These are phyloP conservation scores for Didymella exigua DNA, from an alignment of 2,329 filamentous ascomycete genomes.

Conservation along the genomic window DNA sequence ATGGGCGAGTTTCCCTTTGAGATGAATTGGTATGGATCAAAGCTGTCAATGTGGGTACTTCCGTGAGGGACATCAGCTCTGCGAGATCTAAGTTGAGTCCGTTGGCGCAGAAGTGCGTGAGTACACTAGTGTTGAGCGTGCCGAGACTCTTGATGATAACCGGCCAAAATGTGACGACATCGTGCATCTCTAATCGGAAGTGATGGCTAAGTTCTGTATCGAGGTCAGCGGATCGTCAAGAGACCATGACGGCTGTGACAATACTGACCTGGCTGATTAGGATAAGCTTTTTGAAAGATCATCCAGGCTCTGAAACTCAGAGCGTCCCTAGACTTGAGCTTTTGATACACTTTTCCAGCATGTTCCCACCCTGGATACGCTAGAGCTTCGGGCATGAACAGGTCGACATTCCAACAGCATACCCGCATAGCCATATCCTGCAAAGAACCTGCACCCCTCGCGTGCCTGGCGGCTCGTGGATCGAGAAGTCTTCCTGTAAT, in stretches of 20 bases:
- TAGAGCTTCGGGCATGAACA: slow-evolving; percentile 4
- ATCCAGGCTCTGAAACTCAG: slow-evolving; percentile 3
- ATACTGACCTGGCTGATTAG: not conserved
- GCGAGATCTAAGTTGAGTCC: not conserved
- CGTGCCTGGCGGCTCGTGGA: not conserved
- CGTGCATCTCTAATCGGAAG: not conserved
- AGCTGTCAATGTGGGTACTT: not conserved
- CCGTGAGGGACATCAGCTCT: slow-evolving; percentile 1
- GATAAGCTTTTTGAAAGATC: slow-evolving; percentile 1
- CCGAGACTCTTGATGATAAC: not conserved
- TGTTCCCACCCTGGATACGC: not conserved
- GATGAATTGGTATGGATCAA: not conserved
- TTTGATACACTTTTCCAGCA: not conserved
- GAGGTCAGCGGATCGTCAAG: too few relatives aligned
- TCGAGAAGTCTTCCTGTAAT: not conserved
- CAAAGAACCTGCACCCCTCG: not conserved
- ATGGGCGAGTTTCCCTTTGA: not conserved
- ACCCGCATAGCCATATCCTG: not conserved
- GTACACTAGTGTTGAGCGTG: not conserved
- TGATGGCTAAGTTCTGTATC: not conserved
- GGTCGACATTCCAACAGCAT: not conserved
- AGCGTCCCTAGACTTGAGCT: slow-evolving; percentile 3
- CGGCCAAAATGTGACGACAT: not conserved
- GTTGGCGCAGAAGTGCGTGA: slow-evolving; percentile 2
- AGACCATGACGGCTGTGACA: too few relatives aligned